phyloP scores from a whole-genome alignment of 2,329 filamentous ascomycete genomes.

The Blumeria graminis region DNA sequence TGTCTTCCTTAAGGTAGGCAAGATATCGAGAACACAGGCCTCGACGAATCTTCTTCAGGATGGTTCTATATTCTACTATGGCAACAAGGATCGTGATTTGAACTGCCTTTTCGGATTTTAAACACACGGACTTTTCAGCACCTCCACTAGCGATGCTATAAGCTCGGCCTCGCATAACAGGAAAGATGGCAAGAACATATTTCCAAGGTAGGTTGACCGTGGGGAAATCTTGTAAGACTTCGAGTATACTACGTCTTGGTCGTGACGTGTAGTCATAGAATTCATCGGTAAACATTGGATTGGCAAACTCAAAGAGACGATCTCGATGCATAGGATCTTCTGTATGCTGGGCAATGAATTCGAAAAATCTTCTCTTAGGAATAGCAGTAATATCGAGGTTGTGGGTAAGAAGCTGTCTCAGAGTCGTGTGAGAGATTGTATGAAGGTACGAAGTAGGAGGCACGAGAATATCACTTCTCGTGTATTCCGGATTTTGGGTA shows the following conservation, averaged over 20 bases:
- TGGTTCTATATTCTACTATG: conserved; percentile 74
- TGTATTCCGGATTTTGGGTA: conserved; percentile 8
- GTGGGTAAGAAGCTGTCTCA: conserved; percentile 55
- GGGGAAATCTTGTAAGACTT: conserved; percentile 77
- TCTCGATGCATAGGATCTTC: conserved; percentile 49
- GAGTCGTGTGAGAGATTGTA: conserved; percentile 19
- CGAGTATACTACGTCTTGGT: conserved; percentile 70
- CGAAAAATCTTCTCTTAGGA: conserved; percentile 68
- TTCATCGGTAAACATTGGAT: conserved; percentile 62
- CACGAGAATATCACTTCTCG: conserved; percentile 16
- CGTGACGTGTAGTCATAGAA: conserved; percentile 90
- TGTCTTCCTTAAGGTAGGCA: conserved; percentile 19
- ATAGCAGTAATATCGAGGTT: conserved; percentile 79
- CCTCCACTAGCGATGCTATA: conserved; percentile 79
- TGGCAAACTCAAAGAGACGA: conserved; percentile 60
- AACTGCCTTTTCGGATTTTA: conserved; percentile 13
- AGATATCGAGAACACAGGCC: conserved; percentile 84
- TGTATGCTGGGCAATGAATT: conserved; percentile 53
- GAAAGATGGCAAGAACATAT: conserved; percentile 48
- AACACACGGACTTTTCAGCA: conserved; percentile 8
- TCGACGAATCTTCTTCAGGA: conserved; percentile 60
- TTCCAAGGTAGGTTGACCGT: conserved; percentile 60
- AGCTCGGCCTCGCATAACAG: conserved; percentile 62
- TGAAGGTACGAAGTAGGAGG: conserved; percentile 14
- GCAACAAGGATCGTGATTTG: conserved; percentile 55